These are phyloP conservation scores for Neurospora tetrasperma DNA, from an alignment of 495 filamentous ascomycete species.

Conservation along the genomic window DNA sequence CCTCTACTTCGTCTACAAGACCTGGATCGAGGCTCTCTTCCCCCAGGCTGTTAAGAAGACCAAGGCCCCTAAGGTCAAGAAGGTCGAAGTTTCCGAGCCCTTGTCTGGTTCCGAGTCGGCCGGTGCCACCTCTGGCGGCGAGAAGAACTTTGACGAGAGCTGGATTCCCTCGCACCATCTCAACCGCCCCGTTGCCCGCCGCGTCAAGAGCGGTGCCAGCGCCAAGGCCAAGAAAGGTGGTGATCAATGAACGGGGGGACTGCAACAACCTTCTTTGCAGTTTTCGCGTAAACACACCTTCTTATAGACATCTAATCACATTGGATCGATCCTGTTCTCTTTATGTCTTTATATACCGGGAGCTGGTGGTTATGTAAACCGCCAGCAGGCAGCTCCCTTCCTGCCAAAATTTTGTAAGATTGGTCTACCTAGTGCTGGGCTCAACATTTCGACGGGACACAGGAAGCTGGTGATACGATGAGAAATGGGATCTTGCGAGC, in stretches of 20 bases:
- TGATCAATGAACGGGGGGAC: neutral
- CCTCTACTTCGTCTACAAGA: slow-evolving; percentile 93
- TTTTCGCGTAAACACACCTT: neutral
- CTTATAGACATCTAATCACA: neutral
- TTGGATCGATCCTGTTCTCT: neutral
- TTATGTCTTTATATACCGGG: neutral
- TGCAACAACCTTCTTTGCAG: neutral
- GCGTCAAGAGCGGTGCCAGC: slow-evolving; percentile 62
- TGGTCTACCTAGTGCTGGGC: slow-evolving; percentile 4
- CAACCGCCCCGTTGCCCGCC: slow-evolving; percentile 70
- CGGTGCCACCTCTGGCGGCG: slow-evolving; percentile 50
- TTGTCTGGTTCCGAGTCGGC: slow-evolving; percentile 61
- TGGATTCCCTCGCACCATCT: slow-evolving; percentile 94
- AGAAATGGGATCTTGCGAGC: neutral
- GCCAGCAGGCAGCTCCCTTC: neutral
- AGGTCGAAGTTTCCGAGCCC: slow-evolving; percentile 42
- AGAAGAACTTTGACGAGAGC: slow-evolving; percentile 79
- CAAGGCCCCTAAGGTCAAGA: slow-evolving; percentile 50
- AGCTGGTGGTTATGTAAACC: neutral
- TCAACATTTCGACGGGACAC: neutral
- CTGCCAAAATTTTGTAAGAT: slow-evolving; percentile 2
- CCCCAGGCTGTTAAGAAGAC: slow-evolving; percentile 69
- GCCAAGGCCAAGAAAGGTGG: slow-evolving; percentile 41
- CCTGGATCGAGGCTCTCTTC: slow-evolving; percentile 94
- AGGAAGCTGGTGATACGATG: neutral